Evolutionary conservation across 2,329 filamentous ascomycete species (phyloP), one percentile per base, ranked within the genome.

Genomic region (Graphilbum sp.): DNA sequence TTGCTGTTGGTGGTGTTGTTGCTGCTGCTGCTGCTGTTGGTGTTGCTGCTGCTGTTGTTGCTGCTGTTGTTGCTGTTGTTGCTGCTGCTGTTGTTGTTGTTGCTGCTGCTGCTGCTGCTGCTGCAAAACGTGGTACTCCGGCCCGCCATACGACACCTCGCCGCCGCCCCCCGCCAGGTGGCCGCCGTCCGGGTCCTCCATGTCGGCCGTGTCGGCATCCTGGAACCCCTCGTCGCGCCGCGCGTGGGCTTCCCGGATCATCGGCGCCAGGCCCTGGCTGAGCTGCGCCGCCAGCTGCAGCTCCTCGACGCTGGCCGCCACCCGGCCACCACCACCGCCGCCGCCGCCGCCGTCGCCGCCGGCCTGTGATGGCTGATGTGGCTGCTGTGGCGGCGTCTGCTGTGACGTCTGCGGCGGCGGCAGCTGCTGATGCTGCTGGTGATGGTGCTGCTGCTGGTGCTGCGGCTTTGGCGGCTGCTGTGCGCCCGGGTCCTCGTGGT

Each of bases 231-330:
- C 42, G 15, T 44, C 39, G 29, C 41, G 43, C 10, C 43, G 60
- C 2, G 61, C 53, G 41, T 66, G 63, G 16, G 65, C 60, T 15
- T 59, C 53, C n/a, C 61, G 55, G 50, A 72, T 62, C 41, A 68
- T 63, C 27, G 66, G 60, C 12, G 67, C 64, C 15, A 74, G 56
- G 32, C 62, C 67, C 42, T 70, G 66, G 35, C 67, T 69, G 32
- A 75, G 54, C 48, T 73, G 70, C 10, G 70, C 69, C 13, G 69
- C 69, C 30, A 74, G 56, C 50, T 72, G 69, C 32, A 74, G 58
- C 53, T 74, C 69, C 46, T 71, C 68, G 5, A 63, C 59, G 41
- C 64, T 71, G 27, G 63, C 55, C 6, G 48, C 42, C 2, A 62
- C 56, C n/a, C n/a, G n/a, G n/a, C n/a, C n/a, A n/a, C n/a, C n/a